These are phyloP conservation scores for Podospora bellae-mahoneyi DNA, from an alignment of 495 filamentous ascomycete species.

Conservation along the genomic window DNA sequence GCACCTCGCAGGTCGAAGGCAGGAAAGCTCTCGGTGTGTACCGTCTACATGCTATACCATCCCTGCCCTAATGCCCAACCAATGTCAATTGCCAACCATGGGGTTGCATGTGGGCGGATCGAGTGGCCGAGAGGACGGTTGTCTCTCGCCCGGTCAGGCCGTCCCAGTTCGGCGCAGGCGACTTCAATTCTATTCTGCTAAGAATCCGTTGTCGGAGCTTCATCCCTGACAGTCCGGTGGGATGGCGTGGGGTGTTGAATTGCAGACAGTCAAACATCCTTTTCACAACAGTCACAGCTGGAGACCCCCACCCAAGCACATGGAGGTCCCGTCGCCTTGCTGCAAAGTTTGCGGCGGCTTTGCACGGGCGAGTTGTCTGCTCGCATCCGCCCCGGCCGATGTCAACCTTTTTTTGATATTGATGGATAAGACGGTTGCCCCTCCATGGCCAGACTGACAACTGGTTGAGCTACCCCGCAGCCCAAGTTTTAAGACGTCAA, in stretches of 20 bases:
- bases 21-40: slow-evolving; percentile 6
- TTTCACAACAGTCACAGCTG: not conserved
- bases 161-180: not conserved
- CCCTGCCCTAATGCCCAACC: slow-evolving; percentile 11
- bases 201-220: slow-evolving; percentile 26
- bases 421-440: not conserved
- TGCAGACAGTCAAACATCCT: not conserved
- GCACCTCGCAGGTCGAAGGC: slow-evolving; percentile 10
- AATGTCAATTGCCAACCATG: not conserved
- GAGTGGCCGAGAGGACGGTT: not conserved
- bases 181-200: not conserved
- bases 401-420: not conserved
- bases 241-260: slow-evolving; percentile 9
- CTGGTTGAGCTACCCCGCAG: slow-evolving; percentile 18
- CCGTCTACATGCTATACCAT: slow-evolving; percentile 3
- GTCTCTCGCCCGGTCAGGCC: not conserved
- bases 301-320: not conserved
- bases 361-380: too few relatives aligned
- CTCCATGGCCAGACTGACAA: not conserved
- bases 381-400: not conserved
- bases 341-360: not conserved
- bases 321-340: not conserved
- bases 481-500: slow-evolving; percentile 7
- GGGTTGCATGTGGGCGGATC: slow-evolving; percentile 2
- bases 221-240: slow-evolving; percentile 8